Evolutionary conservation across 164 flowering plant species (phyloP).

Genomic region (Platanus orientalis): DNA sequence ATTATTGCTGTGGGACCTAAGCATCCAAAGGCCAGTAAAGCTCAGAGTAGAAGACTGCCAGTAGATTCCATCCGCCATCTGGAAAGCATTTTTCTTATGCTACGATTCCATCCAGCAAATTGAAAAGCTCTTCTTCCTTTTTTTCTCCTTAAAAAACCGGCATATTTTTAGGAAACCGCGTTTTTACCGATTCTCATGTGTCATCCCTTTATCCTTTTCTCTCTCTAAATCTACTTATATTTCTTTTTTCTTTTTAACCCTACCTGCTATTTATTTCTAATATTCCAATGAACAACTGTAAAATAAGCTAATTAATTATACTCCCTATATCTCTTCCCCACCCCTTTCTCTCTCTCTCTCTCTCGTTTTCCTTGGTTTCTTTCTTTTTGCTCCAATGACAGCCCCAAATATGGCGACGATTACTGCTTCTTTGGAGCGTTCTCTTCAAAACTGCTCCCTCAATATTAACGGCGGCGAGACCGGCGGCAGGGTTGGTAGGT

Average conservation of each 20-base stretch:
- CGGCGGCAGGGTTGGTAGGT: constrained; percentile 18
- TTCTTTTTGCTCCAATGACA: constrained; percentile 25
- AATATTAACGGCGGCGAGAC: constrained; percentile 19
- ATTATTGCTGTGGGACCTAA: no score
- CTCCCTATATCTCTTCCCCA: not conserved
- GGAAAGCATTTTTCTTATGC: no score
- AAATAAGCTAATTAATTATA: no score
- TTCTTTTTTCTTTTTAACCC: no score
- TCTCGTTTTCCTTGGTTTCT: not conserved
- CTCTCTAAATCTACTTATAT: no score
- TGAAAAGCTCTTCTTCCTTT: no score
- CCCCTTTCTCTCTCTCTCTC: not conserved
- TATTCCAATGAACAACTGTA: no score
- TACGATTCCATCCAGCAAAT: no score
- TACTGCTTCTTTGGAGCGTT: constrained; percentile 68
- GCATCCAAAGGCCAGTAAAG: no score
- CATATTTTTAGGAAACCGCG: constrained; percentile 27
- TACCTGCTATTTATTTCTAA: no score
- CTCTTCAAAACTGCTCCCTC: constrained; percentile 67
- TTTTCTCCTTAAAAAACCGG: constrained; percentile 15
- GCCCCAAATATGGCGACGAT: constrained; percentile 56
- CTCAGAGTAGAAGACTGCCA: no score
- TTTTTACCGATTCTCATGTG: not conserved
- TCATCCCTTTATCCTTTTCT: constrained; percentile 12
- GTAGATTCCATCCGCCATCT: no score